These are phyloP conservation scores for Cladophialophora psammophila DNA, from an alignment of 2,329 filamentous ascomycete species.

Conservation along the genomic window DNA sequence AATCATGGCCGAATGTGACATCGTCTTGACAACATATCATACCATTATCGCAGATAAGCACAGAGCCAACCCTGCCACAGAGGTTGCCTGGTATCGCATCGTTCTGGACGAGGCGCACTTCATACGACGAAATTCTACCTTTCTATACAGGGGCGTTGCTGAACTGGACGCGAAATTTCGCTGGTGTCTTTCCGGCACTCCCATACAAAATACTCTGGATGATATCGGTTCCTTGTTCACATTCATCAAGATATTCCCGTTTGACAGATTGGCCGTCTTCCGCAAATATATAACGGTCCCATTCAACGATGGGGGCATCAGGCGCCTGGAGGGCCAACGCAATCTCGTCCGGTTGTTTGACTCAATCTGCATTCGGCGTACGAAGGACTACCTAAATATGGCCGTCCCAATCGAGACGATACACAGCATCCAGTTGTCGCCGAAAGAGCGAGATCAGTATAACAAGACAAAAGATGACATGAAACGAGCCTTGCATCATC, in stretches of 20 bases:
- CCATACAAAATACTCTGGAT: constrained; percentile 62
- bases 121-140: constrained; percentile 59
- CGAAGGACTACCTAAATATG: constrained; percentile 31
- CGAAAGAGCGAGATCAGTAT: constrained; percentile 37
- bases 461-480: constrained; percentile 48
- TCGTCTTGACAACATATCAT: constrained; percentile 59
- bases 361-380: constrained; percentile 41
- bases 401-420: constrained; percentile 42
- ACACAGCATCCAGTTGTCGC: constrained; percentile 46
- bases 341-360: constrained; percentile 45
- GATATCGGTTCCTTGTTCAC: constrained; percentile 61
- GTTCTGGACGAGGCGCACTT: constrained; percentile 61
- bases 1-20: constrained; percentile 47
- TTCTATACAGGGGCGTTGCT: constrained; percentile 53
- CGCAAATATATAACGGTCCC: constrained; percentile 55
- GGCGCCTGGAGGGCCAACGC: constrained; percentile 30
- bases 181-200: constrained; percentile 64
- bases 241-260: constrained; percentile 56
- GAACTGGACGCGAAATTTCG: constrained; percentile 54
- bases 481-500: constrained; percentile 49
- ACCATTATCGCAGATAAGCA: constrained; percentile 52
- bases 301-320: constrained; percentile 44
- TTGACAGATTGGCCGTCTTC: constrained; percentile 53
- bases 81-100: constrained; percentile 52
- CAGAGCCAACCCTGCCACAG: constrained; percentile 42